These are phyloP conservation scores for Ustilago tritici DNA, from an alignment of 1,284 basidiomycete species.

Conservation along the genomic window DNA sequence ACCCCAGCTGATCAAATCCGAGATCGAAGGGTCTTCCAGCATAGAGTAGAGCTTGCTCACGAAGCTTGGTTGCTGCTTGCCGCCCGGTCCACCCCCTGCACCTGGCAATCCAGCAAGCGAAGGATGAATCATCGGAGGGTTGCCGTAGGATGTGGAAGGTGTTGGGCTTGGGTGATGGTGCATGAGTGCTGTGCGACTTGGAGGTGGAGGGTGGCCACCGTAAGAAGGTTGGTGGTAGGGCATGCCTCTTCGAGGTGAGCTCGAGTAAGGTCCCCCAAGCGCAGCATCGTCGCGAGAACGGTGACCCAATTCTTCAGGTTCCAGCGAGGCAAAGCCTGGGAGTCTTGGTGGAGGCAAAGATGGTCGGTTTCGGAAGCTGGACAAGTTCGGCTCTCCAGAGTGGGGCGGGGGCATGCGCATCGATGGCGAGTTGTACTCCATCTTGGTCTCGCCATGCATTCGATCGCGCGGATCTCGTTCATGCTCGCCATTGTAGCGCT, in stretches of 20 bases:
- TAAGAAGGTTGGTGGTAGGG: slow-evolving; percentile 33
- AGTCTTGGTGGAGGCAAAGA: slow-evolving; percentile 43
- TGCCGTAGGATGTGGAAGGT: slow-evolving; percentile 45
- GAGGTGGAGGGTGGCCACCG: slow-evolving; percentile 27
- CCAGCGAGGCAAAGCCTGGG: slow-evolving; percentile 44
- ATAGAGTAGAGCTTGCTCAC: slow-evolving; percentile 65
- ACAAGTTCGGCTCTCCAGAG: slow-evolving; percentile 14
- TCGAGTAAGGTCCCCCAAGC: slow-evolving; percentile 19
- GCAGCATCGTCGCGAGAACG: slow-evolving; percentile 27
- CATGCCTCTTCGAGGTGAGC: slow-evolving; percentile 36
- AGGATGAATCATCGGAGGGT: slow-evolving; percentile 60
- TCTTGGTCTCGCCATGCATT: slow-evolving; percentile 18
- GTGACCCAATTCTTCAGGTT: slow-evolving; percentile 26
- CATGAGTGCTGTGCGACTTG: slow-evolving; percentile 32
- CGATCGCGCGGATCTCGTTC: slow-evolving; percentile 34
- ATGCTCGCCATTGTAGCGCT: slow-evolving; percentile 22
- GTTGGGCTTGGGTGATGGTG: slow-evolving; percentile 41
- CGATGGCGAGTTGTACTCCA: slow-evolving; percentile 31
- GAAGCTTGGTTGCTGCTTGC: slow-evolving; percentile 64
- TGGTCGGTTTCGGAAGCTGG: slow-evolving; percentile 25
- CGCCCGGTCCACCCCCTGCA: slow-evolving; percentile 51
- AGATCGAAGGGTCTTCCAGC: slow-evolving; percentile 62
- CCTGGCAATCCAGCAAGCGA: slow-evolving; percentile 57
- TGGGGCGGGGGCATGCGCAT: slow-evolving; percentile 44
- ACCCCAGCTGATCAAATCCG: slow-evolving; percentile 61